These are phyloP conservation scores for Lipomyces japonicus DNA, from an alignment of 805 yeast genomes.

Conservation along the genomic window DNA sequence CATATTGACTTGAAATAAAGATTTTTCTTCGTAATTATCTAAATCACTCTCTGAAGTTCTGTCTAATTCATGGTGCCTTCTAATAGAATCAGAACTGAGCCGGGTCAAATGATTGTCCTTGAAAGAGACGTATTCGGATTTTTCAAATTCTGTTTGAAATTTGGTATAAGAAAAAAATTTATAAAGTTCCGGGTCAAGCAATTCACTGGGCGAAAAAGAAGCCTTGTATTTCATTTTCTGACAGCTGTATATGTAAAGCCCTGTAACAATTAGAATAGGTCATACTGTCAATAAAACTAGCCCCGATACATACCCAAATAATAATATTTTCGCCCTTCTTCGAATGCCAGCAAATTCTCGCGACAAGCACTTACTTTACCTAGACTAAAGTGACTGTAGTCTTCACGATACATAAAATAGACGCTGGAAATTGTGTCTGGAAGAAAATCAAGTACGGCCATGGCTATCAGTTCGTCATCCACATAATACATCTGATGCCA, in stretches of 20 bases:
- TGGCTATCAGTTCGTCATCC: slow-evolving; percentile 60
- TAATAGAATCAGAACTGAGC: too few relatives aligned
- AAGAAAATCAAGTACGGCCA: slow-evolving; percentile 72
- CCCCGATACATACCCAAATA: slow-evolving; percentile 54
- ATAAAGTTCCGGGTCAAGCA: slow-evolving; percentile 36
- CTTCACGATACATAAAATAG: slow-evolving; percentile 87
- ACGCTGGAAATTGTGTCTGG: slow-evolving; percentile 78
- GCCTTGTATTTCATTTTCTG: slow-evolving; percentile 78
- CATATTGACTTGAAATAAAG: slow-evolving; percentile 13
- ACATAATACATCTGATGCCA: slow-evolving; percentile 72
- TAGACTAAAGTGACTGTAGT: slow-evolving; percentile 57
- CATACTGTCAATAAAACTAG: not conserved
- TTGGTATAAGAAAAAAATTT: slow-evolving; percentile 13
- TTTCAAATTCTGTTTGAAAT: slow-evolving; percentile 17
- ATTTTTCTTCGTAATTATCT: not conserved
- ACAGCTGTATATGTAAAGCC: slow-evolving; percentile 76
- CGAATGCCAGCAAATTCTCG: slow-evolving; percentile 56
- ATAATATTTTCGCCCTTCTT: slow-evolving; percentile 53
- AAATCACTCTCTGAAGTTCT: too few relatives aligned
- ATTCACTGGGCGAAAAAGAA: slow-evolving; percentile 45
- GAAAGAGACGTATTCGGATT: slow-evolving; percentile 20
- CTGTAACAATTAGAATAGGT: slow-evolving; percentile 1
- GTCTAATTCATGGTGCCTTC: too few relatives aligned
- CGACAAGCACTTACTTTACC: slow-evolving; percentile 76
- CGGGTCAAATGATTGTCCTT: slow-evolving; percentile 21